A percentile compares a stretch with the other conserved stretches of the same genome.
phyloP scores from a whole-genome alignment of 768 basidiomycete species.

The Mycena maculata region DNA sequence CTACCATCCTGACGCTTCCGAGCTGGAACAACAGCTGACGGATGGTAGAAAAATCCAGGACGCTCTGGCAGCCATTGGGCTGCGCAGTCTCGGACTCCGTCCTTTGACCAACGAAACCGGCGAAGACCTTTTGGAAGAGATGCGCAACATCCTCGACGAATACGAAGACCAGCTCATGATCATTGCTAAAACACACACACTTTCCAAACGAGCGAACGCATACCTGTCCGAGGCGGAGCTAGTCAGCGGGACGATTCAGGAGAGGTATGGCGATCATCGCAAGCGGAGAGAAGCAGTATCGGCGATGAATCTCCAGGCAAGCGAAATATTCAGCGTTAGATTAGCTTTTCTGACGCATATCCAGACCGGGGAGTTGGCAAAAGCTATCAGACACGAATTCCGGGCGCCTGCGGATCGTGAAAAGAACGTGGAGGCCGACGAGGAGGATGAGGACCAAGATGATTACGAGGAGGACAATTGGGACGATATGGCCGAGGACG shows the following conservation, averaged over 20 bases:
- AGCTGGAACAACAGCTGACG: constrained; percentile 19
- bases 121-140: constrained; percentile 49
- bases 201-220: constrained; percentile 49
- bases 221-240: constrained; percentile 55
- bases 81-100: constrained; percentile 49
- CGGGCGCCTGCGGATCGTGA: constrained; percentile 31
- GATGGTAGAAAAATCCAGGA: constrained; percentile 36
- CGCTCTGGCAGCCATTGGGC: constrained; percentile 39
- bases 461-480: constrained; percentile 42
- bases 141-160: constrained; percentile 49
- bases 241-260: constrained; percentile 59
- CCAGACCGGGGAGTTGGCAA: constrained; percentile 54
- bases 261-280: constrained; percentile 55
- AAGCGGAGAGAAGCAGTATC: constrained; percentile 52
- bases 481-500: constrained; percentile 39
- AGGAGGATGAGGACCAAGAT: constrained; percentile 39
- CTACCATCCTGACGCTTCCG: constrained; percentile 41
- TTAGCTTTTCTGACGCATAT: constrained; percentile 6
- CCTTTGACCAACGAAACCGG: constrained; percentile 34
- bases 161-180: constrained; percentile 47
- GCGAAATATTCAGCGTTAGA: constrained; percentile 31
- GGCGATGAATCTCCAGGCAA: constrained; percentile 59
- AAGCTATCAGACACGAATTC: constrained; percentile 48
- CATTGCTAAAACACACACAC: constrained; percentile 51
- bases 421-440: constrained; percentile 36